Conservation (phyloP, 2,329 filamentous ascomycete genomes). For the Fusarium sp. region DNA sequence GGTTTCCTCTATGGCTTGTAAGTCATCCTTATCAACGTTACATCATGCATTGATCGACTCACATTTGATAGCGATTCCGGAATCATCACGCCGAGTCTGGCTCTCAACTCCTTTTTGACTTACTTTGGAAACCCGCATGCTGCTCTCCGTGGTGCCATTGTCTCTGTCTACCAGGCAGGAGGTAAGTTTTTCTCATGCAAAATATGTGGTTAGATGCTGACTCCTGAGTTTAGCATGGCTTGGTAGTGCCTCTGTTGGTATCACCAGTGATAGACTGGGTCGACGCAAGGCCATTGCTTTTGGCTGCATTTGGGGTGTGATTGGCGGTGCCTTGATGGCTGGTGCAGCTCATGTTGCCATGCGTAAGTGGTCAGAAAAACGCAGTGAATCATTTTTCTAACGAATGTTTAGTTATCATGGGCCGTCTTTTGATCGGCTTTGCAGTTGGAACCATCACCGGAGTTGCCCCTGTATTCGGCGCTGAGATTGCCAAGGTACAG, state of each 20-base stretch:
- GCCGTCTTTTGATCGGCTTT: constrained; percentile 53
- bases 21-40: constrained; percentile 9
- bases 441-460: constrained; percentile 57
- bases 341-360: constrained; percentile 55
- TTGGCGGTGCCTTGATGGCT: constrained; percentile 55
- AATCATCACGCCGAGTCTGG: constrained; percentile 56
- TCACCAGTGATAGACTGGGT: constrained; percentile 53
- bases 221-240: constrained; percentile 49
- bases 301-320: constrained; percentile 54
- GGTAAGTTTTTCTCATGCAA: constrained; percentile 30
- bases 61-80: constrained; percentile 50
- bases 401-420: constrained; percentile 49
- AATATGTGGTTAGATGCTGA: not conserved
- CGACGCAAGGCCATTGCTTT: constrained; percentile 55
- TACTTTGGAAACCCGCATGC: constrained; percentile 53
- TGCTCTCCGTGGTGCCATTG: constrained; percentile 53
- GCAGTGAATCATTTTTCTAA: too few species aligned
- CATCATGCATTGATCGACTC: accelerated
- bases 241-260: constrained; percentile 54
- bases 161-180: constrained; percentile 56
- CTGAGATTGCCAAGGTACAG: constrained; percentile 54
- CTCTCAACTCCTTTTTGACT: constrained; percentile 48
- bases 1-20: constrained; percentile 56
- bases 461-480: constrained; percentile 55
- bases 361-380: constrained; percentile 43